Evolutionary conservation across 2,329 filamentous ascomycete species (phyloP).

Genomic region (Verruconis gallopava): DNA sequence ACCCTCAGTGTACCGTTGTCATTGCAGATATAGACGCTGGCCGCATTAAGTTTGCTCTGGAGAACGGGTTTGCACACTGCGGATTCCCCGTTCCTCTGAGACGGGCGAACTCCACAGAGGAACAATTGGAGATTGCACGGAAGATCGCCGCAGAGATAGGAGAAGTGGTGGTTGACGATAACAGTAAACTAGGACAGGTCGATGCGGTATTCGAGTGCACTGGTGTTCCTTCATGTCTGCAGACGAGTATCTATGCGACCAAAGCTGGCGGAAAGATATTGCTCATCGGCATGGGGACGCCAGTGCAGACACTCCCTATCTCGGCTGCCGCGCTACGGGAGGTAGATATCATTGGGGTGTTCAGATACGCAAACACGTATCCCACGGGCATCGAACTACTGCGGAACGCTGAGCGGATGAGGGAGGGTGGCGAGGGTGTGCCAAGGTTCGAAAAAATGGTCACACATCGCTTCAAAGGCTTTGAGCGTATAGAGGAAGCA

Average conservation of each 20-base stretch:
- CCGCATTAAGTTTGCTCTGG: constrained; percentile 41
- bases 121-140: constrained; percentile 39
- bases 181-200: constrained; percentile 34
- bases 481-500: constrained; percentile 47
- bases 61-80: constrained; percentile 35
- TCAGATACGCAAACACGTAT: constrained; percentile 67
- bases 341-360: constrained; percentile 47
- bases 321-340: constrained; percentile 42
- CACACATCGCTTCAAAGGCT: constrained; percentile 57
- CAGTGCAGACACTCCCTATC: constrained; percentile 40
- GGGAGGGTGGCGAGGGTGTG: constrained; percentile 28
- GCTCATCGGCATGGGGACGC: constrained; percentile 45
- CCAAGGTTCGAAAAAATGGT: constrained; percentile 57
- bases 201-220: constrained; percentile 67
- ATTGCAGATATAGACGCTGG: constrained; percentile 49
- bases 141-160: constrained; percentile 29
- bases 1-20: constrained; percentile 38
- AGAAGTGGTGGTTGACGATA: constrained; percentile 18
- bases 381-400: constrained; percentile 52
- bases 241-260: constrained; percentile 55
- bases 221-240: constrained; percentile 61
- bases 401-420: constrained; percentile 32
- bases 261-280: constrained; percentile 39
- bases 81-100: constrained; percentile 34
- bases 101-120: constrained; percentile 37